A percentile compares a stretch with the other conserved stretches of the same genome.
Evolutionary conservation across 306 rosid species (phyloP).

Genomic region (Cucurbita moschata): DNA sequence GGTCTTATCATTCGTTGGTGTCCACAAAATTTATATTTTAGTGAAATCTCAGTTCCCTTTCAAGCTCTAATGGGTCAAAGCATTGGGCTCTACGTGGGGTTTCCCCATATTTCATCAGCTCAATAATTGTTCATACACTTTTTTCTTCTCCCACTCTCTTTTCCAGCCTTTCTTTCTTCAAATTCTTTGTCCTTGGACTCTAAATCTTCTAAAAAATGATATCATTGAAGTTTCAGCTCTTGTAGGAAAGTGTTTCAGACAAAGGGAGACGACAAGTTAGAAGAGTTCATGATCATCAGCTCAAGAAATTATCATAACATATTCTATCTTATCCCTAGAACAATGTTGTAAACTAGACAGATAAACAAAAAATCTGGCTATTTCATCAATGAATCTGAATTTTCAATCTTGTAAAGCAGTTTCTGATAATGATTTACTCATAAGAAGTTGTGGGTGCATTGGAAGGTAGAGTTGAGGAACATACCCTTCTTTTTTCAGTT

Average conservation of each 20-base stretch:
- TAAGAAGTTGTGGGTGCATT: slow-evolving; percentile 32
- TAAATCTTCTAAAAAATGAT: no score
- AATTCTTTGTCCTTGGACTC: background rate
- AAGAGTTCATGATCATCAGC: background rate
- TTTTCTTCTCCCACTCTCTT: background rate
- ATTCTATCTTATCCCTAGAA: background rate
- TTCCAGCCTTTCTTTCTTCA: background rate
- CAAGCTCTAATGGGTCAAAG: background rate
- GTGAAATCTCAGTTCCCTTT: background rate
- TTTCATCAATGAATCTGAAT: background rate
- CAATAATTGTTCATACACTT: background rate
- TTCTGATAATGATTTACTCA: slow-evolving; percentile 17
- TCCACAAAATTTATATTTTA: background rate
- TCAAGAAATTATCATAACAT: background rate
- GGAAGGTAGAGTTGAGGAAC: slow-evolving; percentile 60
- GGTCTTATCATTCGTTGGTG: background rate
- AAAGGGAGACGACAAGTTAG: no score
- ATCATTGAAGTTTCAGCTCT: background rate
- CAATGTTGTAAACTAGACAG: background rate
- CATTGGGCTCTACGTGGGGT: background rate
- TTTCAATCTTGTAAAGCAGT: background rate
- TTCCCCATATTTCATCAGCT: background rate
- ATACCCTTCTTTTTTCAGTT: slow-evolving; percentile 63
- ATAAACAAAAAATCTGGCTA: background rate
- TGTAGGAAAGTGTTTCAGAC: background rate